Conservation (phyloP, 805 yeast species). For the Ogataea nonfermentans region DNA sequence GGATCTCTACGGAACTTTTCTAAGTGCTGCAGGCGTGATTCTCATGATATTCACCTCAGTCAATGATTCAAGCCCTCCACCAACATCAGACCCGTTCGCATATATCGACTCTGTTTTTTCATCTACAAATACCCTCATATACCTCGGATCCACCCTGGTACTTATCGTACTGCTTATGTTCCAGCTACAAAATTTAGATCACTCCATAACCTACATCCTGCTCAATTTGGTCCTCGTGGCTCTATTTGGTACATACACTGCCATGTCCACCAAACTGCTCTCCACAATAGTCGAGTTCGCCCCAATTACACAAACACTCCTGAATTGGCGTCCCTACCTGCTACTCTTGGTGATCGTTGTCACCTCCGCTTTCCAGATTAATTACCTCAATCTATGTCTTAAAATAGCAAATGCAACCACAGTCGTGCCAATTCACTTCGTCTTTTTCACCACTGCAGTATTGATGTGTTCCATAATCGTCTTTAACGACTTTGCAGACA, state of each 20-base stretch:
- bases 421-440: constrained; percentile 51
- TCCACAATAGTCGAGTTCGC: constrained; percentile 33
- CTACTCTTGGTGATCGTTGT: constrained; percentile 32
- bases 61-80: constrained; percentile 15
- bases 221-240: constrained; percentile 39
- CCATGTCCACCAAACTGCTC: constrained; percentile 43
- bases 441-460: constrained; percentile 44
- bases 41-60: constrained; percentile 39
- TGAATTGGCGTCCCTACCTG: constrained; percentile 32
- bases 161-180: constrained; percentile 17
- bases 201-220: constrained; percentile 23
- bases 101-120: constrained; percentile 28
- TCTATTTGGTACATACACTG: constrained; percentile 47
- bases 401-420: constrained; percentile 41
- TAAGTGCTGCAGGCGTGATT: constrained; percentile 43
- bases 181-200: constrained; percentile 5
- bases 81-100: constrained; percentile 27
- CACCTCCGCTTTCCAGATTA: constrained; percentile 43
- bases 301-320: constrained; percentile 23
- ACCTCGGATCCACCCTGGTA: constrained; percentile 25
- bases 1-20: constrained; percentile 39
- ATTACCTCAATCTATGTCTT: constrained; percentile 39
- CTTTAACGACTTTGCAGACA: constrained; percentile 39
- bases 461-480: constrained; percentile 41
- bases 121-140: constrained; percentile 28